Evolutionary conservation across 805 yeast species (phyloP).

Genomic region (Kurtzmaniella fragi): DNA sequence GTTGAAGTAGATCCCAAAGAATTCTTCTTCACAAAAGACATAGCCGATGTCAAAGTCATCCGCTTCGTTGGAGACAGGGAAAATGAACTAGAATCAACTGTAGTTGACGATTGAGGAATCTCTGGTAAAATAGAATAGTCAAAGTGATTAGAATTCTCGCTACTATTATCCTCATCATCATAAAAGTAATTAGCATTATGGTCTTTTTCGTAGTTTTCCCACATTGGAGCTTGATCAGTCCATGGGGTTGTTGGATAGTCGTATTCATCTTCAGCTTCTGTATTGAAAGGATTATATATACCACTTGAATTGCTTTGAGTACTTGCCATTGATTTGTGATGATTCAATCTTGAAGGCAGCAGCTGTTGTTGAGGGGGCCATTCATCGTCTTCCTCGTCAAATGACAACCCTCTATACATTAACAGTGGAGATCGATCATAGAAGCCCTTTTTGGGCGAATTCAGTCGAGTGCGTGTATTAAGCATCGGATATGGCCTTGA

Average conservation of each 20-base stretch:
- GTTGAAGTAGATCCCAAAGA: slow-evolving; percentile 8
- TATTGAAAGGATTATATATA: background rate
- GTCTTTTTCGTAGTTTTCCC: slow-evolving; percentile 4
- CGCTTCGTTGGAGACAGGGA: slow-evolving; percentile 13
- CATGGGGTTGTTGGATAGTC: too few species aligned
- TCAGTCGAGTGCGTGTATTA: too few species aligned
- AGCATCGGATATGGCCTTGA: too few species aligned
- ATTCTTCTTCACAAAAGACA: slow-evolving; percentile 30
- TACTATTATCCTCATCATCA: background rate
- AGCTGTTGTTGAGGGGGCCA: slow-evolving; percentile 1
- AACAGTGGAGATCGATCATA: slow-evolving; percentile 19
- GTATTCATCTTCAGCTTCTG: too few species aligned
- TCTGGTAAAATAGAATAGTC: slow-evolving; percentile 34
- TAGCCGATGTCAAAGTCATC: slow-evolving; percentile 18
- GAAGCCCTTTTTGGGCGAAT: slow-evolving; percentile 12
- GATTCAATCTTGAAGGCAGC: background rate
- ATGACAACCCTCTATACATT: slow-evolving; percentile 5
- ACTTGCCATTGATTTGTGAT: background rate
- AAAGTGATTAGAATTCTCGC: slow-evolving; percentile 15
- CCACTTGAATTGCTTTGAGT: background rate
- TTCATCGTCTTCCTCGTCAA: background rate
- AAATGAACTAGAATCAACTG: slow-evolving; percentile 7
- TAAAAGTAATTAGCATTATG: background rate
- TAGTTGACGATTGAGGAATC: slow-evolving; percentile 14
- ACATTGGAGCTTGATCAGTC: too few species aligned